Evolutionary conservation across 1,284 basidiomycete species (phyloP).

Genomic region (Phellinidium pouzarii): DNA sequence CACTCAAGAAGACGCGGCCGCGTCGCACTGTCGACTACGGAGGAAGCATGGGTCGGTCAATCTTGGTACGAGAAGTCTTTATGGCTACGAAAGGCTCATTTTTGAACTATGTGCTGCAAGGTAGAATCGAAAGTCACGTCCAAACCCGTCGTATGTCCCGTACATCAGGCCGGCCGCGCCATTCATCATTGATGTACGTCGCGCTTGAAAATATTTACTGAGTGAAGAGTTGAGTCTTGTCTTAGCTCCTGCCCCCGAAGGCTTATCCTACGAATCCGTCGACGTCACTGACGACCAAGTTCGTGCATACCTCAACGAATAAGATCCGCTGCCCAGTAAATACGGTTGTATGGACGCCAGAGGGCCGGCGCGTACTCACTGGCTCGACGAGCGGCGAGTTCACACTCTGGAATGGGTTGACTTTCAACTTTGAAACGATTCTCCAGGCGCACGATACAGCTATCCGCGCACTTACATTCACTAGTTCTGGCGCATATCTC

Average conservation of each 20-base stretch:
- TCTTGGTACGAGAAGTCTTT: slow-evolving; percentile 48
- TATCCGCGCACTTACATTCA: slow-evolving; percentile 86
- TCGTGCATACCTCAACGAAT: slow-evolving; percentile 97
- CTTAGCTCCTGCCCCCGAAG: slow-evolving; percentile 83
- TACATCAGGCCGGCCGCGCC: slow-evolving; percentile 76
- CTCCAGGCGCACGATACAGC: slow-evolving; percentile 95
- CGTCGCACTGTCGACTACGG: slow-evolving; percentile 93
- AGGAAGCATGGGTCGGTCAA: slow-evolving; percentile 80
- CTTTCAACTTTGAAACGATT: slow-evolving; percentile 99
- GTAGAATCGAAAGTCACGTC: slow-evolving; percentile 54
- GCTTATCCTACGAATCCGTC: slow-evolving; percentile 87
- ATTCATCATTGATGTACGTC: slow-evolving; percentile 74
- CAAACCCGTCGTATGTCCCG: slow-evolving; percentile 67
- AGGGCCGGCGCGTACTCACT: slow-evolving; percentile 86
- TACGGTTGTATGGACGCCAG: slow-evolving; percentile 96
- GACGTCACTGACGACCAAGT: slow-evolving; percentile 90
- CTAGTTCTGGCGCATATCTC: slow-evolving; percentile 86
- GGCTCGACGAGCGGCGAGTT: slow-evolving; percentile 97
- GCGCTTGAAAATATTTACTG: slow-evolving; percentile 20
- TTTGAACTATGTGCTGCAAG: neutral
- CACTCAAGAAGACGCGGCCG: slow-evolving; percentile 86
- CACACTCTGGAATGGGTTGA: slow-evolving; percentile 97
- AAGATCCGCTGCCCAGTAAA: slow-evolving; percentile 97
- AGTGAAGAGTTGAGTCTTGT: slow-evolving; percentile 7
- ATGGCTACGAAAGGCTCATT: neutral